These are phyloP conservation scores for Beauveria sp. DNA, from an alignment of 2,329 filamentous ascomycete genomes.

Conservation along the genomic window DNA sequence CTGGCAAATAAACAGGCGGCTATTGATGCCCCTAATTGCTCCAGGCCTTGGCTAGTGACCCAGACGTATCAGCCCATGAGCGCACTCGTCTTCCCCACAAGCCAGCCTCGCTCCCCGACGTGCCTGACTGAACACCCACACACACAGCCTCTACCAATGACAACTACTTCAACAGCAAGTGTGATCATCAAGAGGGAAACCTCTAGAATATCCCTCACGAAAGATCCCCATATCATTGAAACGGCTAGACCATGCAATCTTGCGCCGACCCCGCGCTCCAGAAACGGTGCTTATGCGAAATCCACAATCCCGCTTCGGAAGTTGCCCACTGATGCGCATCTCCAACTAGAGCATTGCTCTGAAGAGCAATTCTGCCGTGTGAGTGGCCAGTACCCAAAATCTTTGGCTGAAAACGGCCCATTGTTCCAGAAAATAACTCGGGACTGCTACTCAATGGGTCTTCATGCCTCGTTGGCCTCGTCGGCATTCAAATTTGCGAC, in stretches of 20 bases:
- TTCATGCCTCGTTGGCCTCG: not conserved
- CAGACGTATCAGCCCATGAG: constrained; percentile 2
- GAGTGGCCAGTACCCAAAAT: not conserved
- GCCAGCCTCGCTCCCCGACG: not conserved
- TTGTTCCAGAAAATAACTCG: constrained; percentile 3
- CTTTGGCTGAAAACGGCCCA: not conserved
- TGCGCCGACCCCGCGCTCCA: not conserved
- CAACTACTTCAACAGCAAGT: not conserved
- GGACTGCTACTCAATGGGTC: not conserved
- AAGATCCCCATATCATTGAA: too few species aligned
- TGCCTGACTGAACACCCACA: not conserved
- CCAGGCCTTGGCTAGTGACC: not conserved
- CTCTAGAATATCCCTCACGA: not conserved
- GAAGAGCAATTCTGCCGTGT: not conserved
- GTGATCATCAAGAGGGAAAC: not conserved
- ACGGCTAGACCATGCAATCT: not conserved
- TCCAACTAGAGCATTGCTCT: not conserved
- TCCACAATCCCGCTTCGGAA: not conserved
- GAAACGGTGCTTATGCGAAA: not conserved
- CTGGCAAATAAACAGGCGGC: not conserved
- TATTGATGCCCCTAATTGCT: constrained; percentile 3
- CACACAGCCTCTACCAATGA: not conserved
- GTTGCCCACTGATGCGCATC: not conserved
- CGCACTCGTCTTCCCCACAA: not conserved
- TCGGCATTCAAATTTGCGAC: not conserved